Evolutionary conservation across 306 rosid genomes (phyloP).

Genomic region (Bauhinia variegata): DNA sequence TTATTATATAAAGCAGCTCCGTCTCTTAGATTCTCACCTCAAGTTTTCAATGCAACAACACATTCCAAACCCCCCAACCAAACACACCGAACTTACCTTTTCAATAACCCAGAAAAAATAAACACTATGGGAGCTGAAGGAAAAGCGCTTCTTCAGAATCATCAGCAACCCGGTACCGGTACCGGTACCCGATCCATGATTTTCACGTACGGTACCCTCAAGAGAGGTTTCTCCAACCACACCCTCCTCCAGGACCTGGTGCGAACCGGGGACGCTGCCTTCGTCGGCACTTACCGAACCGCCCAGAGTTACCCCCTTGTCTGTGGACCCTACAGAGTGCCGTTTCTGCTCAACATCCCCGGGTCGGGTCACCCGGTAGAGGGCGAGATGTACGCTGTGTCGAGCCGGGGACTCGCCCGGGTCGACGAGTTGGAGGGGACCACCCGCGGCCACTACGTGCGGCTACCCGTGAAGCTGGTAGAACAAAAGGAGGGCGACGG

Average conservation of each 20-base stretch:
- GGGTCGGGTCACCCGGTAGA: constrained; percentile 57
- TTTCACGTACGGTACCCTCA: constrained; percentile 77
- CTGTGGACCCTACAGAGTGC: constrained; percentile 79
- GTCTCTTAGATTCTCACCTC: too few species aligned
- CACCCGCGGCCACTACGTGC: constrained; percentile 61
- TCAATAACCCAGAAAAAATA: too few species aligned
- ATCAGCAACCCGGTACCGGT: too few species aligned
- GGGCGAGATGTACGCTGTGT: constrained; percentile 77
- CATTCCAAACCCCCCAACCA: too few species aligned
- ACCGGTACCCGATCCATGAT: constrained; percentile 9
- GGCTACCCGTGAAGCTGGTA: constrained; percentile 50
- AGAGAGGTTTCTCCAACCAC: constrained; percentile 72
- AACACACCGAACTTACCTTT: too few species aligned
- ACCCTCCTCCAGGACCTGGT: constrained; percentile 64
- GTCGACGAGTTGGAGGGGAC: constrained; percentile 75
- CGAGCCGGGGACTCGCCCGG: constrained; percentile 44
- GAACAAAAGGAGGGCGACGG: background rate
- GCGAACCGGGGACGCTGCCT: constrained; percentile 62
- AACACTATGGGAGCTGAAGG: constrained; percentile 41
- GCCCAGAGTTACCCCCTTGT: constrained; percentile 56
- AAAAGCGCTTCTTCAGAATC: background rate
- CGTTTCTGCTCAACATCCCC: constrained; percentile 68
- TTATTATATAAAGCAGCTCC: too few species aligned
- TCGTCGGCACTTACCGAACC: constrained; percentile 57
- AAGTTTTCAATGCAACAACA: too few species aligned